A percentile compares a stretch with the other conserved stretches of the same genome.
Conservation (phyloP, 192 early-diverging fungal genomes). For the Podochytrium sp. region DNA sequence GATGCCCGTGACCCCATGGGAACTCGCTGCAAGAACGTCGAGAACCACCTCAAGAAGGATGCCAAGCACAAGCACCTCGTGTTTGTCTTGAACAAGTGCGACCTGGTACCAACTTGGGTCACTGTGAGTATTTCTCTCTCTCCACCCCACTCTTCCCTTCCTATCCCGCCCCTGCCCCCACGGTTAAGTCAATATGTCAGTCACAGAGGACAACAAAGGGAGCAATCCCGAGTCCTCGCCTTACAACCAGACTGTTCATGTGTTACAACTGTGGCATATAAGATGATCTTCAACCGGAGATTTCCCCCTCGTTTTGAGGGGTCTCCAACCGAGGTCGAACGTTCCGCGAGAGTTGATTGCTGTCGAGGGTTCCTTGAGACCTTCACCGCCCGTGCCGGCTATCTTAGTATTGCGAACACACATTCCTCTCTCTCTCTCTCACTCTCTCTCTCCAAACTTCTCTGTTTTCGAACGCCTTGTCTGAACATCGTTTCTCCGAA, state of each 20-base stretch:
- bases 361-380: constrained; percentile 10
- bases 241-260: constrained; percentile 23
- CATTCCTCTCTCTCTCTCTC: constrained; percentile 25
- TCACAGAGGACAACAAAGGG: constrained; percentile 11
- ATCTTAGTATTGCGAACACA: constrained; percentile 51
- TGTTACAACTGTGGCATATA: constrained; percentile 65
- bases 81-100: constrained; percentile 97
- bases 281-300: constrained; percentile 37
- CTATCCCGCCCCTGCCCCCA: constrained; percentile 32
- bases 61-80: constrained; percentile 94
- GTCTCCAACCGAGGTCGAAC: constrained; percentile 26
- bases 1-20: constrained; percentile 98
- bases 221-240: constrained; percentile 1
- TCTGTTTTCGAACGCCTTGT: too few relatives aligned
- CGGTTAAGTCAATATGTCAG: constrained; percentile 58
- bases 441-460: not conserved
- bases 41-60: constrained; percentile 90
- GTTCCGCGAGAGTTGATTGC: constrained; percentile 47
- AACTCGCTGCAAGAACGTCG: constrained; percentile 91
- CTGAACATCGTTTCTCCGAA: not conserved
- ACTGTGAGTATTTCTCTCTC: constrained; percentile 68
- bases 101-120: constrained; percentile 98
- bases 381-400: constrained; percentile 23
- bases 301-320: constrained; percentile 56
- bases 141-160: not conserved